Evolutionary conservation across 2,329 filamentous ascomycete genomes (phyloP).

Genomic region (Botryotinia calthae): DNA sequence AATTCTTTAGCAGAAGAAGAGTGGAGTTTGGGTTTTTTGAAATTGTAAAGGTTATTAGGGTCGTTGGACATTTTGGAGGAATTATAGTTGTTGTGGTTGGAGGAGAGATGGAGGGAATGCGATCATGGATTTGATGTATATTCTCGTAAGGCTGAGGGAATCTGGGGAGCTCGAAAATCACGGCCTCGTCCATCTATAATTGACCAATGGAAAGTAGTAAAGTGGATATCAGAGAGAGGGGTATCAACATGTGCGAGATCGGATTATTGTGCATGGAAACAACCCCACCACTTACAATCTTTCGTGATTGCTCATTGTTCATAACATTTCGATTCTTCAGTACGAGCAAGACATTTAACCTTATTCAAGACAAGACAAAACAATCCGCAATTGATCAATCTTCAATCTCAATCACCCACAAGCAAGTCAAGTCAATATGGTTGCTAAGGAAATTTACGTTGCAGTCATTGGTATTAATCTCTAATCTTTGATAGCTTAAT

Average conservation of each 20-base stretch:
- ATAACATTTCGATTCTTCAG: not conserved
- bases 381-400: not conserved
- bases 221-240: not conserved
- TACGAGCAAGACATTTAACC: not conserved
- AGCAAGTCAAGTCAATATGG: conserved; percentile 26
- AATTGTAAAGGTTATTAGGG: conserved; percentile 68
- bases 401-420: not conserved
- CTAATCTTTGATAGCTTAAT: conserved; percentile 26
- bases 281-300: conserved; percentile 13
- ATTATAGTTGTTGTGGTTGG: not conserved
- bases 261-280: conserved; percentile 14
- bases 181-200: not conserved
- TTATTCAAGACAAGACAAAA: not conserved
- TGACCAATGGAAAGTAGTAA: not conserved
- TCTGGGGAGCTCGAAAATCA: not conserved
- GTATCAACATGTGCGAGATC: conserved; percentile 19
- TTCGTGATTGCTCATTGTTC: not conserved
- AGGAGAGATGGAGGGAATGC: not conserved
- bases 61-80: conserved; percentile 18
- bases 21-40: conserved; percentile 58
- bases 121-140: not conserved
- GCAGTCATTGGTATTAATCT: conserved; percentile 44
- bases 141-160: conserved; percentile 9
- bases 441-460: conserved; percentile 43
- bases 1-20: conserved; percentile 61